Evolutionary conservation across 169 alveolate genomes (phyloP), one percentile per base, ranked within the genome.

Genomic region (Neospora caninum): DNA sequence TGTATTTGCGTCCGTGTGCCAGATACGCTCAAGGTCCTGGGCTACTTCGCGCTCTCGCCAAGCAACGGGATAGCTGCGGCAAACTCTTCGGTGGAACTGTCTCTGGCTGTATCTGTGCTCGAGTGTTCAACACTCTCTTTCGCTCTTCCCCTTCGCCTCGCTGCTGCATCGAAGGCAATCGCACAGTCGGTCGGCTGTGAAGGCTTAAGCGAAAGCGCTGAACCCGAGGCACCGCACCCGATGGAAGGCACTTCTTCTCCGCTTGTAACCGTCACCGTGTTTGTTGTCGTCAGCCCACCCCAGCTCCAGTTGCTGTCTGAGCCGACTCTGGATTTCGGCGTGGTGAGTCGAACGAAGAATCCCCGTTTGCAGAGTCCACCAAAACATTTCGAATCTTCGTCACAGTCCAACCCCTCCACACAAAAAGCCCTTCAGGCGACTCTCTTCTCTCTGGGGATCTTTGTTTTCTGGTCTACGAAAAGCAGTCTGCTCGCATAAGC

Each of bases 321-420:
- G 34, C 49, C 89, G 20, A 82, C 89, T 29, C 89, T 82, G 70
- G 89, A 82, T n/a, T 82, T 39, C 27, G 89, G 89, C 38, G 67
- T 82, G 54, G 89, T 82, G 67, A 82, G 89, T 36, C 84, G 58
- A 49, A 49, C 58, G 58, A 49, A 22, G 18, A 22, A 49, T 49
- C 27, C 58, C 31, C 16, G 31, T 16, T 31, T n/a, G 36, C 25
- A 69, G 80, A 69, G 41, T 27, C 80, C 41, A 69, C 38, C 13
- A n/a, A 22, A 69, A 69, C n/a, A 20, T 69, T 69, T 69, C 38
- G n/a, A 69, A 27, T 31, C 0, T 69, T 27, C 9, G n/a, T 69
- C 80, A 9, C 38, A 69, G 80, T n/a, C 80, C 36, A 13, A n/a
- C 80, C 41, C 9, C 41, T 69, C 31, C 18, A 69, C 41, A 10